Evolutionary conservation across 1,139 yeast species (phyloP), one percentile per base, ranked within the genome.

Genomic region (Debaryomycetaceae sp.): DNA sequence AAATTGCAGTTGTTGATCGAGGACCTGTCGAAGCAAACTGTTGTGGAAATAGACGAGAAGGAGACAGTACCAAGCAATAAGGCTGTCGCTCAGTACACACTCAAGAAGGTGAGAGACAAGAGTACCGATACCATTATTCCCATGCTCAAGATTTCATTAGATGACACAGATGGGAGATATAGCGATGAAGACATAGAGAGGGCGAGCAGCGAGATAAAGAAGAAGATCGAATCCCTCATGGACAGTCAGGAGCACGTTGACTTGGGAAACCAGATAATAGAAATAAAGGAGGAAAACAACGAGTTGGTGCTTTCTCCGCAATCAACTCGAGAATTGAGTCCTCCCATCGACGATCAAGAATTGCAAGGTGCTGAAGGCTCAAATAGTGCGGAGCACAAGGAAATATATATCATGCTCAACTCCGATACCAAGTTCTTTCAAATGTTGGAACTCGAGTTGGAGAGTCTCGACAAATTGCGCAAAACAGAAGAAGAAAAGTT

Each of bases 381-480:
- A 2, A 29, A 33, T 24, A 38, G 36, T 34, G 9, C n/a, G 33
- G 36, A 14, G n/a, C 9, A 13, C 20, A 13, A 36, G 14, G 75
- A 71, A 49, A 65, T 74, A 23, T 60, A 60, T 40, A 68, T 75
- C 34, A 62, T 64, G 53, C 59, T 75, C 34, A 69, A 71, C 48
- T 66, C 76, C 0, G 80, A 75, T 55, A 54, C 68, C 24, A 75
- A 75, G 48, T 84, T 85, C 57, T 83, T 84, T 57, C 69, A 68
- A 42, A 76, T 81, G 72, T 68, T 83, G 42, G 77, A 82, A 40
- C 70, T 72, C 37, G 88, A 82, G 57, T 65, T 85, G 41, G 72
- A 74, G 37, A 72, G 59, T 36, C 68, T 83, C 39, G 81, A 80
- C 49, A 53, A 59, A 6, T 68, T 83, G 43, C 71, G 77, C 47